Percentiles rank a stretch among this genome's conserved stretches.
These are phyloP conservation scores for Piper betle DNA, from an alignment of 164 flowering plant genomes.

Conservation along the genomic window DNA sequence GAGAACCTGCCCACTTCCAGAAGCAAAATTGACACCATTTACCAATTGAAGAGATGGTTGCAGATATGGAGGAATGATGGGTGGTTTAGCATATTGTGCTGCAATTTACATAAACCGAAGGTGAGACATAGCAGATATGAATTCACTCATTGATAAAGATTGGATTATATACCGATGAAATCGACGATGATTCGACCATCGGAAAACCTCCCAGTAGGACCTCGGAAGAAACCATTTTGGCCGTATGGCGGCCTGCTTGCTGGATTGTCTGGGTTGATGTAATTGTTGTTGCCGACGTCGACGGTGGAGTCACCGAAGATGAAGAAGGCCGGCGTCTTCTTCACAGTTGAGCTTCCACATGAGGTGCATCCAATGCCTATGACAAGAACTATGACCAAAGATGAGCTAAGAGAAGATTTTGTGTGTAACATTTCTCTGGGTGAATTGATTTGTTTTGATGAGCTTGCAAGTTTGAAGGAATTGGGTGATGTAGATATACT, in stretches of 20 bases:
- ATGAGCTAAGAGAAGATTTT: neutral
- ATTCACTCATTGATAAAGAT: neutral
- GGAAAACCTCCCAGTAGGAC: slow-evolving; percentile 49
- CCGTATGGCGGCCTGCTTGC: slow-evolving; percentile 45
- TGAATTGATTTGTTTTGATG: too few species aligned
- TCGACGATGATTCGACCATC: slow-evolving; percentile 44
- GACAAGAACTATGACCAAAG: neutral
- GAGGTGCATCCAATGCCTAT: neutral
- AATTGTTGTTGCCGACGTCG: slow-evolving; percentile 51
- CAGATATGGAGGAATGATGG: slow-evolving; percentile 36
- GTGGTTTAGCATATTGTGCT: slow-evolving; percentile 45
- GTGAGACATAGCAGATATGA: neutral
- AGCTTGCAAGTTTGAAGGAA: too few species aligned
- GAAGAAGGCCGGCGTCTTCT: slow-evolving; percentile 19
- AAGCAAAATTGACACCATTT: slow-evolving; percentile 49
- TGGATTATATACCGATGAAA: slow-evolving; percentile 26
- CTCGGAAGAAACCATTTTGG: slow-evolving; percentile 31
- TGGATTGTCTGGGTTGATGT: slow-evolving; percentile 28
- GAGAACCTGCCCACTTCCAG: slow-evolving; percentile 48
- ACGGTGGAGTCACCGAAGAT: slow-evolving; percentile 55
- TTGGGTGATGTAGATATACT: too few species aligned
- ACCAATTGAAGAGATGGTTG: slow-evolving; percentile 27
- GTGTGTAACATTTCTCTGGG: neutral
- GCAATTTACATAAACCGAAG: slow-evolving; percentile 2
- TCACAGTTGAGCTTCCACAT: neutral